Conservation (phyloP, 2,329 filamentous ascomycete species). For the Chaetomiaceae sp. region DNA sequence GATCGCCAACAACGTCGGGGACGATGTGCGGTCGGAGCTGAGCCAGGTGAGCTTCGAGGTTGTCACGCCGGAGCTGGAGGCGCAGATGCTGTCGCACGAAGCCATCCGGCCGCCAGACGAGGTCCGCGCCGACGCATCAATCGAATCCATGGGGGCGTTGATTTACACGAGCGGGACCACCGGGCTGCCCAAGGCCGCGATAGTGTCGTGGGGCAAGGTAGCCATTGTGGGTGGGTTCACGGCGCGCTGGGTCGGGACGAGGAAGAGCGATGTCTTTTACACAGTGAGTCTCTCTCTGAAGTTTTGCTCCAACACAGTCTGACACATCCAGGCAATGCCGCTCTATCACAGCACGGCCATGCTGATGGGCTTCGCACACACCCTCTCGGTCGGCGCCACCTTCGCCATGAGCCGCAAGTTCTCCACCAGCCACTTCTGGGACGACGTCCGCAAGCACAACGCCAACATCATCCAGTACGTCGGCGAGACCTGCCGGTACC, state of each 20-base stretch:
- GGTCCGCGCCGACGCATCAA: slow-evolving; percentile 46
- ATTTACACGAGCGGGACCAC: slow-evolving; percentile 88
- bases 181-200: slow-evolving; percentile 74
- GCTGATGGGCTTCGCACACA: slow-evolving; percentile 62
- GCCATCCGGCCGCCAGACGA: slow-evolving; percentile 56
- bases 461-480: slow-evolving; percentile 83
- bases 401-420: slow-evolving; percentile 73
- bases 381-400: slow-evolving; percentile 58
- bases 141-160: slow-evolving; percentile 61
- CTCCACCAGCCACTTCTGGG: slow-evolving; percentile 72
- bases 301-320: background rate
- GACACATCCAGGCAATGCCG: slow-evolving; percentile 67
- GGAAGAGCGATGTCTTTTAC: slow-evolving; percentile 64
- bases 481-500: slow-evolving; percentile 80
- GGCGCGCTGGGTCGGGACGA: slow-evolving; percentile 53
- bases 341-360: slow-evolving; percentile 80
- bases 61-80: slow-evolving; percentile 55
- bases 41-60: slow-evolving; percentile 54
- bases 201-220: slow-evolving; percentile 68
- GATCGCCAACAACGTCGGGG: slow-evolving; percentile 51
- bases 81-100: slow-evolving; percentile 47
- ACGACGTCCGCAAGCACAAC: slow-evolving; percentile 63
- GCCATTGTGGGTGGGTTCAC: slow-evolving; percentile 51
- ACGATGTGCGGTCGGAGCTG: slow-evolving; percentile 52
- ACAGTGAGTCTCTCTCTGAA: slow-evolving; percentile 49